Evolutionary conservation across 805 yeast genomes (phyloP), one percentile per base, ranked within the genome.

Genomic region (Metschnikowia borealis): DNA sequence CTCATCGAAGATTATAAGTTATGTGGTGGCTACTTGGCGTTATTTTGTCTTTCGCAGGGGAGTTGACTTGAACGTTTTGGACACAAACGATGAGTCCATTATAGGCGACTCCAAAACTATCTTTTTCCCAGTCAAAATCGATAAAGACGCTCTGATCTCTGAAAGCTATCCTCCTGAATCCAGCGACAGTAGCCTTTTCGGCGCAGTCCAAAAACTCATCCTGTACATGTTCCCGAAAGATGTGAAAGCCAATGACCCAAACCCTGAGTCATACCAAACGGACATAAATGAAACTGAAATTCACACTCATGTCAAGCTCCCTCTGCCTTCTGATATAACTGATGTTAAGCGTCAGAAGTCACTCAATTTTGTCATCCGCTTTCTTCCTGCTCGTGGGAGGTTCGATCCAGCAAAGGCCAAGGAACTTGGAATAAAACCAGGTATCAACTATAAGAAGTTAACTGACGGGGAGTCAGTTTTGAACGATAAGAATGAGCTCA

Each of bases 1-100:
- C 49, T 66, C 66, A 31, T 52, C 64, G 45, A 57, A 56, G 36
- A 50, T 70, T 14, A 53, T 70, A 18, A 54, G 64, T 8, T 84
- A 81, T 62, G 73, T 87, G 42, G 78, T 88, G 3, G 78, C 91
- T 1, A 81, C 92, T 0, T 89, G 97, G 96, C 77, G 96, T 55
- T 82, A 82, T 56, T 91, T 92, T 69, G 89, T 90, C 13, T 89
- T 88, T 64, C 78, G 97, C 54, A 80, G 84, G 58, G 90, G 89
- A 1, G 77, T 86, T 44, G 74, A 77, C 34, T 63, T 87, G 48
- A 66, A 66, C 3, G 64, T 74, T 26, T 44, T 58, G 23, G 74
- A 67, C 33, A 54, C 69, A 23, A 54, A 64, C 38, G 62, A 74
- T 57, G 56, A 59, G 31, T 54, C 60, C 15, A 50, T 68, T 15